Conservation (phyloP, 2,329 filamentous ascomycete species). For the Xylaria sp. region DNA sequence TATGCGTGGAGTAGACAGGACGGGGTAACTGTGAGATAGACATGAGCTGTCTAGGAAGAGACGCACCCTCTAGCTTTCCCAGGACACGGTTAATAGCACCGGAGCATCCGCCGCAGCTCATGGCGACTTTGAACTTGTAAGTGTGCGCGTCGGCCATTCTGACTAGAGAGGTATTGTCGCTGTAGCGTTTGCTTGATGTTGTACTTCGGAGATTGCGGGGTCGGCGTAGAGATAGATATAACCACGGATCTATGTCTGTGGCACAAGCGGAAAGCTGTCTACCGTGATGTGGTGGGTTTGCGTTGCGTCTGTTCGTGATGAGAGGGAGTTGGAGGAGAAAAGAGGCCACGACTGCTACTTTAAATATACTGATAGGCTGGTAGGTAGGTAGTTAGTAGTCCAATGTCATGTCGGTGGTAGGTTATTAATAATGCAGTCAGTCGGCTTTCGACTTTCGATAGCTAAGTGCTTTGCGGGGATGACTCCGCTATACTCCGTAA, state of each 20-base stretch:
- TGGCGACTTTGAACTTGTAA: constrained; percentile 94
- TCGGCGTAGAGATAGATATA: background rate
- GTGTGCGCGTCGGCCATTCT: constrained; percentile 81
- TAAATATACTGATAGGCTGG: constrained; percentile 16
- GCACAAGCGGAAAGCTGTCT: background rate
- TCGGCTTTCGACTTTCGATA: constrained; percentile 3
- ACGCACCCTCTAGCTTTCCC: constrained; percentile 85
- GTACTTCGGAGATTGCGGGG: background rate
- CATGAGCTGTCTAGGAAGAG: background rate
- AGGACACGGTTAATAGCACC: constrained; percentile 91
- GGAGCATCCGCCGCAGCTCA: constrained; percentile 96
- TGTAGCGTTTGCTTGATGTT: constrained; percentile 2
- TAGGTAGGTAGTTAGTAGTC: background rate
- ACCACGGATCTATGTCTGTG: constrained; percentile 1
- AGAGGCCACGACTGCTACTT: constrained; percentile 14
- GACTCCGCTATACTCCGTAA: constrained; percentile 9
- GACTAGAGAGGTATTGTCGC: no score
- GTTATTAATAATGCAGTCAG: constrained; percentile 27
- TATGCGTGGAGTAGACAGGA: no score
- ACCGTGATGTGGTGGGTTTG: background rate
- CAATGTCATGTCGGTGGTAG: no score
- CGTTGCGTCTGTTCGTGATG: background rate
- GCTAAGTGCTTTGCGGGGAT: background rate
- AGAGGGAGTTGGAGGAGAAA: constrained; percentile 4
- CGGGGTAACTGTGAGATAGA: no score